These are phyloP conservation scores for Termitomyces sp. DNA, from an alignment of 768 basidiomycete species.

Conservation along the genomic window DNA sequence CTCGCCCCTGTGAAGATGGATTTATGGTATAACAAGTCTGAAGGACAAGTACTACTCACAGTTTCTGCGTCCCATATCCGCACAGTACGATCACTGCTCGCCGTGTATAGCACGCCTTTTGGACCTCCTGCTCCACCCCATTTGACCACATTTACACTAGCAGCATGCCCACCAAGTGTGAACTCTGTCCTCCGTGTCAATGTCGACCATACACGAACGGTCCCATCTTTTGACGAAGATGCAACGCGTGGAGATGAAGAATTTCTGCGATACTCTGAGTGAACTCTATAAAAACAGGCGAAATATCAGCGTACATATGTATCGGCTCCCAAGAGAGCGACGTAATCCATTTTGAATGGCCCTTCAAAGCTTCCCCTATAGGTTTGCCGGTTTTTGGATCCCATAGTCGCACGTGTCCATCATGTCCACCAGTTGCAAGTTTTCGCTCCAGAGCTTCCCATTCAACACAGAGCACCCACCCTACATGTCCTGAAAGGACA, in stretches of 20 bases:
- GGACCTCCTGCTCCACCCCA: constrained; percentile 85
- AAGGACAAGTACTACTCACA: constrained; percentile 33
- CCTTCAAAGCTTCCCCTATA: constrained; percentile 83
- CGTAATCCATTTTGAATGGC: constrained; percentile 96
- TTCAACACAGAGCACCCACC: constrained; percentile 96
- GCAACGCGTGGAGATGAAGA: constrained; percentile 77
- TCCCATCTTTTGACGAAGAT: constrained; percentile 94
- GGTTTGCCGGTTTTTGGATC: constrained; percentile 89
- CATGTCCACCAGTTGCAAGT: constrained; percentile 91
- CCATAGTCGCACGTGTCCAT: constrained; percentile 91
- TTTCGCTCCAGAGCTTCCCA: constrained; percentile 94
- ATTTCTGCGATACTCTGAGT: constrained; percentile 46
- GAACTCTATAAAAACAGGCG: constrained; percentile 1
- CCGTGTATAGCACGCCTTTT: constrained; percentile 85
- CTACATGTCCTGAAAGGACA: constrained; percentile 82
- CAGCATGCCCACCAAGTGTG: constrained; percentile 88
- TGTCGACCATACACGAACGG: constrained; percentile 92
- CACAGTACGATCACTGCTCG: constrained; percentile 90
- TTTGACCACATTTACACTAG: constrained; percentile 90
- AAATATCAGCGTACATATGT: constrained; percentile 54
- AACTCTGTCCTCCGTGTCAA: constrained; percentile 69
- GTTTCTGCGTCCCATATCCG: constrained; percentile 87
- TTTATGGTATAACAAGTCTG: not conserved
- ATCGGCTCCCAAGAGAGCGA: constrained; percentile 95
- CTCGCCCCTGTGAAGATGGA: constrained; percentile 57